Percentiles rank a stretch among this genome's conserved stretches.
Conservation (phyloP, 495 filamentous ascomycete species). For the Penicillium arizonense region DNA sequence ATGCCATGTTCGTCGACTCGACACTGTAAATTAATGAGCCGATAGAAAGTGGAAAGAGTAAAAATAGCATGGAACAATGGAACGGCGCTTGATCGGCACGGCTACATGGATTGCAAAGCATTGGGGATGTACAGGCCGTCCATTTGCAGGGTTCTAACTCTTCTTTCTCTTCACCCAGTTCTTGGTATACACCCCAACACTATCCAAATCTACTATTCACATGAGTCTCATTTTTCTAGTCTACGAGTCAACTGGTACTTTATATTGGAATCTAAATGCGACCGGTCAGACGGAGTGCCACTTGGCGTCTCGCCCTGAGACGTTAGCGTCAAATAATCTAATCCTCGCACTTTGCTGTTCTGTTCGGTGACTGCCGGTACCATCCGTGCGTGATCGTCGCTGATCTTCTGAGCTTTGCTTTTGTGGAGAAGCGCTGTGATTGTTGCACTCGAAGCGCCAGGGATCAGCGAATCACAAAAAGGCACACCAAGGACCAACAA, state of each 20-base stretch:
- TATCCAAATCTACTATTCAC: not conserved
- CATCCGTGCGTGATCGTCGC: not conserved
- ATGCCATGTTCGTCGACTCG: not conserved
- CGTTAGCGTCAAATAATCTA: not conserved
- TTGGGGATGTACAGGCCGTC: too few relatives aligned
- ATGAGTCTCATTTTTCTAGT: too few relatives aligned
- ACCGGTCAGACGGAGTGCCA: not conserved
- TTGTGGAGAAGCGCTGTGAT: not conserved
- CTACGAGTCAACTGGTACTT: not conserved
- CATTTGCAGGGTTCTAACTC: not conserved
- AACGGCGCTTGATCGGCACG: slow-evolving; percentile 3
- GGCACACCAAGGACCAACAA: too few relatives aligned
- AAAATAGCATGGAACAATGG: not conserved
- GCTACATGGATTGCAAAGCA: not conserved
- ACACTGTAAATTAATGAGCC: not conserved
- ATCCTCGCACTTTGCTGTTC: not conserved
- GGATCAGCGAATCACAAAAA: not conserved
- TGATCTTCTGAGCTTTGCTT: not conserved
- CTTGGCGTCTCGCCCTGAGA: slow-evolving; percentile 9
- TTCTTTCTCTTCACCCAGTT: not conserved
- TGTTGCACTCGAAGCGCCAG: slow-evolving; percentile 2
- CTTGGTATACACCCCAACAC: too few relatives aligned
- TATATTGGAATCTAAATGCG: not conserved
- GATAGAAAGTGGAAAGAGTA: not conserved
- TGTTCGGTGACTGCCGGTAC: not conserved